phyloP scores from a whole-genome alignment of 768 basidiomycete species.

The Mycena indigotica region DNA sequence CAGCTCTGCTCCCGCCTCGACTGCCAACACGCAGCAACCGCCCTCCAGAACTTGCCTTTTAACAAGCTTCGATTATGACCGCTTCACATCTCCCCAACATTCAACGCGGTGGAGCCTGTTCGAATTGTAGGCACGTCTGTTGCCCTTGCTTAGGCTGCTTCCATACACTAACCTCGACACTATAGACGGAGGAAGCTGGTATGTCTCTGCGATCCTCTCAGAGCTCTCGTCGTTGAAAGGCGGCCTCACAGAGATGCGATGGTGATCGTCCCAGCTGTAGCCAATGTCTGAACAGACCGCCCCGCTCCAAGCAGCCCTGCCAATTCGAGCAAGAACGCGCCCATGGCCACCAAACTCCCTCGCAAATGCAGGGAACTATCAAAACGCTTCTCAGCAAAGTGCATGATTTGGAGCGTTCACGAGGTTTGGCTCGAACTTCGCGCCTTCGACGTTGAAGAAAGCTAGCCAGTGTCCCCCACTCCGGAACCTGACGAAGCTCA shows the following conservation, averaged over 20 bases:
- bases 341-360: neutral
- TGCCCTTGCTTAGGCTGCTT: neutral
- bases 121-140: neutral
- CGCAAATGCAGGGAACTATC: conserved; percentile 15
- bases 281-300: conserved; percentile 11
- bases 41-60: too few relatives aligned
- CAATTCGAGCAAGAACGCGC: neutral
- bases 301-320: conserved; percentile 11
- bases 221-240: neutral
- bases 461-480: too few relatives aligned
- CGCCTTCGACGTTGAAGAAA: too few relatives aligned
- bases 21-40: too few relatives aligned
- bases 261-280: conserved; percentile 5
- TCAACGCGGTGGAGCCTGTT: neutral
- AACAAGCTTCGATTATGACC: conserved; percentile 30
- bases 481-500: too few relatives aligned
- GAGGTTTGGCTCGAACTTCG: too few relatives aligned
- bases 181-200: neutral
- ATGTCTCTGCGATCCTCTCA: neutral
- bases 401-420: conserved; percentile 8
- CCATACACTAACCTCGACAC: neutral
- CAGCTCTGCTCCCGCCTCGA: too few relatives aligned
- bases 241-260: conserved; percentile 12
- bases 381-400: neutral
- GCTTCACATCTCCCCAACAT: conserved; percentile 20